Percentiles rank a stretch among this genome's conserved stretches.
phyloP scores from a whole-genome alignment of 371 early-diverging fungal genomes.

The Nematocida major region DNA sequence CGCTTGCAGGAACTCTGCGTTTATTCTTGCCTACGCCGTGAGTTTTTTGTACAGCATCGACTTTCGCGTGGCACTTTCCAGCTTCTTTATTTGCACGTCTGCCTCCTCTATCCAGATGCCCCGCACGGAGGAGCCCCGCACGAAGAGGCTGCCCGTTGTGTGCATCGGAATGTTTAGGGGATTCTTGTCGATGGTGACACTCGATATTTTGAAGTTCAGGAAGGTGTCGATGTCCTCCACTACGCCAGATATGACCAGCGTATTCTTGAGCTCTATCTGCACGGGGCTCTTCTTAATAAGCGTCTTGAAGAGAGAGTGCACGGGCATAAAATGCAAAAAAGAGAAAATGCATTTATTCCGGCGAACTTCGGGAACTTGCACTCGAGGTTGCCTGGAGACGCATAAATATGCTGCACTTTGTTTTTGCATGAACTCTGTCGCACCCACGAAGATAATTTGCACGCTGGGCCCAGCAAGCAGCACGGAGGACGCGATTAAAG shows the following conservation, averaged over 20 bases:
- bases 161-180: not conserved
- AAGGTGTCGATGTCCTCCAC: slow-evolving; percentile 36
- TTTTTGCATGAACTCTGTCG: not conserved
- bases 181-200: not conserved
- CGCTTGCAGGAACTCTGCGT: not conserved
- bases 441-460: slow-evolving; percentile 59
- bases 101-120: slow-evolving; percentile 36
- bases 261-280: slow-evolving; percentile 18
- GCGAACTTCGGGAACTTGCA: too few species aligned
- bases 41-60: slow-evolving; percentile 16
- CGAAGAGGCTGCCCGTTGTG: not conserved
- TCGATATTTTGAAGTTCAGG: slow-evolving; percentile 26
- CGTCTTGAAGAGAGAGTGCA: slow-evolving; percentile 35
- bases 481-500: slow-evolving; percentile 56
- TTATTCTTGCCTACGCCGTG: not conserved
- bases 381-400: too few species aligned
- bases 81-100: slow-evolving; percentile 3
- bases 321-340: slow-evolving; percentile 19
- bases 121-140: slow-evolving; percentile 28
- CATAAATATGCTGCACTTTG: not conserved
- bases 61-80: slow-evolving; percentile 43
- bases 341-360: too few species aligned
- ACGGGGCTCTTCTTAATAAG: slow-evolving; percentile 21
- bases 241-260: not conserved
- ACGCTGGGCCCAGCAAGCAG: slow-evolving; percentile 59